Evolutionary conservation across 1,139 yeast genomes (phyloP).

Genomic region (Debaryomyces subglobosus): DNA sequence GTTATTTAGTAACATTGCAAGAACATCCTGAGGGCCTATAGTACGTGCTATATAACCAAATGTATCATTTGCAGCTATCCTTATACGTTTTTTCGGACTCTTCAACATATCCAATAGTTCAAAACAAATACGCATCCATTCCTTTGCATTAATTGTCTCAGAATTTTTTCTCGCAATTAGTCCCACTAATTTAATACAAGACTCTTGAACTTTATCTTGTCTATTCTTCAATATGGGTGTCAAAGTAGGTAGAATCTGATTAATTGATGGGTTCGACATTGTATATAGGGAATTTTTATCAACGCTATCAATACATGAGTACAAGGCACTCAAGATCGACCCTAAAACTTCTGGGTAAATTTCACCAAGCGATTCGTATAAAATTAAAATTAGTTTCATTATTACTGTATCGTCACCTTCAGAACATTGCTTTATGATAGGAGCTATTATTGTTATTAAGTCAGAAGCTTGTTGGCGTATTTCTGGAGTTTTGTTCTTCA

Average conservation of each 20-base stretch:
- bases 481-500: constrained; percentile 73
- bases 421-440: constrained; percentile 64
- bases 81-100: constrained; percentile 75
- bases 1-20: constrained; percentile 82
- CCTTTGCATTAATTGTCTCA: constrained; percentile 85
- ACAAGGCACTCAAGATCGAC: constrained; percentile 74
- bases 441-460: constrained; percentile 65
- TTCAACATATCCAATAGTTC: constrained; percentile 88
- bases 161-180: constrained; percentile 83
- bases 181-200: constrained; percentile 80
- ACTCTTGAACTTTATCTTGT: constrained; percentile 90
- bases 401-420: constrained; percentile 61
- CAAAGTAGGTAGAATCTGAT: constrained; percentile 81
- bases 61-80: constrained; percentile 86
- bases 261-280: constrained; percentile 77
- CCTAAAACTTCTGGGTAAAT: constrained; percentile 94
- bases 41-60: constrained; percentile 92
- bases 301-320: constrained; percentile 42
- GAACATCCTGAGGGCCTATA: constrained; percentile 94
- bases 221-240: constrained; percentile 91
- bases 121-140: constrained; percentile 97
- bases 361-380: constrained; percentile 93
- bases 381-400: constrained; percentile 69
- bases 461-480: constrained; percentile 89
- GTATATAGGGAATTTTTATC: constrained; percentile 53